Percentiles rank a stretch among this genome's conserved stretches.
Evolutionary conservation across 176 grass and related monocot genomes (phyloP).

Genomic region (Guadua angustifolia): DNA sequence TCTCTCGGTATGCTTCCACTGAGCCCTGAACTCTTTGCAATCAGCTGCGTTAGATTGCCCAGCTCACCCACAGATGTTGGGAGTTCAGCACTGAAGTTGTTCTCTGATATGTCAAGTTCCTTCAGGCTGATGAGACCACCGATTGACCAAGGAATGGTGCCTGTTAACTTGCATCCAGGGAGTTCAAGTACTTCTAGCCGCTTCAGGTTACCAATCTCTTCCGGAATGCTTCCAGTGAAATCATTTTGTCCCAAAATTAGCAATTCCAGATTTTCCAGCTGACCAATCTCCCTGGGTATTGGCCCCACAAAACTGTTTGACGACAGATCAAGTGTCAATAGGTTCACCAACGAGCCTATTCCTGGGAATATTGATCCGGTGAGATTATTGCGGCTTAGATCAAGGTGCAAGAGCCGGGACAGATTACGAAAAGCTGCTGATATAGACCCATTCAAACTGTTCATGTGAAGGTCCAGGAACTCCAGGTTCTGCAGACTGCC

Average conservation of each 20-base stretch:
- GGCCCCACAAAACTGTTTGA: slow-evolving; percentile 74
- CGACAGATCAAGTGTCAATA: slow-evolving; percentile 80
- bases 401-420: slow-evolving; percentile 69
- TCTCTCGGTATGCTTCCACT: slow-evolving; percentile 69
- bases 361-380: slow-evolving; percentile 71
- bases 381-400: slow-evolving; percentile 69
- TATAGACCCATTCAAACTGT: slow-evolving; percentile 65
- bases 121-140: slow-evolving; percentile 68
- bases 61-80: slow-evolving; percentile 65
- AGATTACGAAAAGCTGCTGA: slow-evolving; percentile 67
- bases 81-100: slow-evolving; percentile 71
- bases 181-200: slow-evolving; percentile 64
- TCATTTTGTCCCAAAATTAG: slow-evolving; percentile 72
- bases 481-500: slow-evolving; percentile 71
- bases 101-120: slow-evolving; percentile 86
- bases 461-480: slow-evolving; percentile 65
- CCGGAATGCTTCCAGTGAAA: slow-evolving; percentile 70
- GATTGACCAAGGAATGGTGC: slow-evolving; percentile 65
- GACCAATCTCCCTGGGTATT: slow-evolving; percentile 69
- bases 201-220: slow-evolving; percentile 72
- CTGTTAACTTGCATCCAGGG: slow-evolving; percentile 70
- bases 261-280: slow-evolving; percentile 52
- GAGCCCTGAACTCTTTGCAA: slow-evolving; percentile 71
- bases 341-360: slow-evolving; percentile 61
- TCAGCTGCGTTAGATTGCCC: slow-evolving; percentile 59